Conservation (phyloP, 768 basidiomycete species). For the Termitomyces sp. region DNA sequence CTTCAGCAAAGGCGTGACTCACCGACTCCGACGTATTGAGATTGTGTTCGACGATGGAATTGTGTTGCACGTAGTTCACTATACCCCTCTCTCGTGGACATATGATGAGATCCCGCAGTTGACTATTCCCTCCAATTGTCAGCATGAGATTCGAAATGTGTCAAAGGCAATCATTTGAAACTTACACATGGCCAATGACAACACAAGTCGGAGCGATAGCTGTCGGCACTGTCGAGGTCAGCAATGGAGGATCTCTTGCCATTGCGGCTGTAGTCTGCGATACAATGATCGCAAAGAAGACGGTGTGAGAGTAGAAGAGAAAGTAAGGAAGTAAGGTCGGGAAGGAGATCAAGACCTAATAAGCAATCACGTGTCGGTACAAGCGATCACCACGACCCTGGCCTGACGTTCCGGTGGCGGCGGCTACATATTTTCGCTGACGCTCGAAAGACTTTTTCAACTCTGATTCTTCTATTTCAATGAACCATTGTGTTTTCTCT, state of each 20-base stretch:
- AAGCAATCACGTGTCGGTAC: slow-evolving; percentile 2
- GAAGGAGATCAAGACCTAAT: not conserved
- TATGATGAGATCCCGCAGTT: slow-evolving; percentile 76
- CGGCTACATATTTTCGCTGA: too few relatives aligned
- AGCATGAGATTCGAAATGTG: slow-evolving; percentile 3
- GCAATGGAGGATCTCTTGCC: slow-evolving; percentile 45
- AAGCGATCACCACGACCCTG: slow-evolving; percentile 1
- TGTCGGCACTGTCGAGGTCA: slow-evolving; percentile 43
- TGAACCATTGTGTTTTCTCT: too few relatives aligned
- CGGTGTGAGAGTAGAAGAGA: not conserved
- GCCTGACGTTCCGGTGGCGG: not conserved
- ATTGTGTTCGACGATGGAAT: slow-evolving; percentile 62
- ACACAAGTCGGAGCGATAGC: slow-evolving; percentile 42
- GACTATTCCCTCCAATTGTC: slow-evolving; percentile 37
- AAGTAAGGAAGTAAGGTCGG: not conserved
- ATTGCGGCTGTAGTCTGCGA: slow-evolving; percentile 32
- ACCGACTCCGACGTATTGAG: slow-evolving; percentile 47
- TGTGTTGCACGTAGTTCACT: slow-evolving; percentile 58
- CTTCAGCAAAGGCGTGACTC: slow-evolving; percentile 22
- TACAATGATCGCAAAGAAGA: slow-evolving; percentile 7
- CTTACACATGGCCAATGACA: slow-evolving; percentile 64
- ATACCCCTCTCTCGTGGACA: slow-evolving; percentile 67
- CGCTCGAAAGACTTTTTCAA: not conserved
- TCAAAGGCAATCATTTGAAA: slow-evolving; percentile 10
- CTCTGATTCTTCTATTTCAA: not conserved